Percentiles rank a stretch among this genome's conserved stretches.
Evolutionary conservation across 805 yeast species (phyloP).

Genomic region (Candida lessepsii): DNA sequence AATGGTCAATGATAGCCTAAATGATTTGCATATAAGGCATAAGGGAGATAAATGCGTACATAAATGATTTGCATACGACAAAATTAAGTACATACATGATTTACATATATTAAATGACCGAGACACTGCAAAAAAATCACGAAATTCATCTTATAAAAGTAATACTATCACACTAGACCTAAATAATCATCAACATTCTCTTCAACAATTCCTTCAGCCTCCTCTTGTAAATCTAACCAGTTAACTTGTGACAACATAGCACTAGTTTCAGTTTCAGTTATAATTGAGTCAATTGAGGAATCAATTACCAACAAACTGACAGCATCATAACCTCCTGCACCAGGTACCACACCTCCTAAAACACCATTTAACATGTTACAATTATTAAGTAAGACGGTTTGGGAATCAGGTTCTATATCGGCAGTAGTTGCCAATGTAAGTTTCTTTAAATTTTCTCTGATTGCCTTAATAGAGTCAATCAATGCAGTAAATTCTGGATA

Average conservation of each 20-base stretch:
- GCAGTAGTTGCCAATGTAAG: slow-evolving; percentile 72
- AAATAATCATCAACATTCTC: slow-evolving; percentile 41
- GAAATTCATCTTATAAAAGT: background rate
- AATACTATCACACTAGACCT: background rate
- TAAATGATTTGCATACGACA: background rate
- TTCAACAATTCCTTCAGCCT: slow-evolving; percentile 53
- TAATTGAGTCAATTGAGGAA: slow-evolving; percentile 32
- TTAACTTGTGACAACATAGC: slow-evolving; percentile 45
- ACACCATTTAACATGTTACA: slow-evolving; percentile 60
- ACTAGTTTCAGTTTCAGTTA: slow-evolving; percentile 19
- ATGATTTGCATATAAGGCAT: too few relatives aligned
- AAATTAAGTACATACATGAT: too few relatives aligned
- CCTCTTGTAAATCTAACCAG: slow-evolving; percentile 70
- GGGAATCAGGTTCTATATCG: slow-evolving; percentile 82
- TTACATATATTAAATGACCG: too few relatives aligned
- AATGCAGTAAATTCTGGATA: slow-evolving; percentile 26
- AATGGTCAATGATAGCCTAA: too few relatives aligned
- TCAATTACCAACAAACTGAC: slow-evolving; percentile 67
- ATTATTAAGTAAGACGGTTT: slow-evolving; percentile 64
- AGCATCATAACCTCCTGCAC: slow-evolving; percentile 98
- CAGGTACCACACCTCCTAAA: slow-evolving; percentile 95
- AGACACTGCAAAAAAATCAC: background rate
- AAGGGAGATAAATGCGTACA: too few relatives aligned
- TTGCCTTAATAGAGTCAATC: slow-evolving; percentile 40
- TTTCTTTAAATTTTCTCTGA: slow-evolving; percentile 56